Conservation (phyloP, 768 basidiomycete species). For the Xanthoconium stramineum region DNA sequence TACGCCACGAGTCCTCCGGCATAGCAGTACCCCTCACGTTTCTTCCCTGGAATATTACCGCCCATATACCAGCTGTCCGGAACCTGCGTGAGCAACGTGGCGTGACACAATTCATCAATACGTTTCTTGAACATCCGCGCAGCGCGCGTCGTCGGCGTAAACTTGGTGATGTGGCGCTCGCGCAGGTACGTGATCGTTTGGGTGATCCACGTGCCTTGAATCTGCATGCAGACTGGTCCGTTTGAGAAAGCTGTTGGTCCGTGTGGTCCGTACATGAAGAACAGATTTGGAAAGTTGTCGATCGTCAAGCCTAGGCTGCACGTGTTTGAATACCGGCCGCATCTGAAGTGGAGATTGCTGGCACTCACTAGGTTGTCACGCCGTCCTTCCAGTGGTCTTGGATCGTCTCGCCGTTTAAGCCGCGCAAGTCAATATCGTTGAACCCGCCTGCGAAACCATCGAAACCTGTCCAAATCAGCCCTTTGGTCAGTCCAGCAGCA, state of each 20-base stretch:
- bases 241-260: neutral
- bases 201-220: neutral
- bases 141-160: no score
- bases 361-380: neutral
- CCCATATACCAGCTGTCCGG: no score
- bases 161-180: no score
- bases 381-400: no score
- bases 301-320: no score
- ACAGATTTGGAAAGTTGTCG: neutral
- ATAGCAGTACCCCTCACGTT: neutral
- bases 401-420: no score
- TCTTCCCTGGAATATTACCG: neutral
- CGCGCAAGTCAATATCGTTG: neutral
- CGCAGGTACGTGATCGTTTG: neutral
- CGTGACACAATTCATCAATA: no score
- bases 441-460: slow-evolving; percentile 1
- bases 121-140: no score
- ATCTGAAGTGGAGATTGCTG: no score
- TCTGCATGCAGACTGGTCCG: neutral
- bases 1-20: neutral
- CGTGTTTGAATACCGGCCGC: no score
- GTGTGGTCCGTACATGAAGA: neutral
- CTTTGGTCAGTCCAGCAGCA: neutral
- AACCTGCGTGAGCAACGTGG: no score
- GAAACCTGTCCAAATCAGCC: slow-evolving; percentile 13